Conservation (phyloP, 768 basidiomycete species). For the Tricholoma flavovirens region DNA sequence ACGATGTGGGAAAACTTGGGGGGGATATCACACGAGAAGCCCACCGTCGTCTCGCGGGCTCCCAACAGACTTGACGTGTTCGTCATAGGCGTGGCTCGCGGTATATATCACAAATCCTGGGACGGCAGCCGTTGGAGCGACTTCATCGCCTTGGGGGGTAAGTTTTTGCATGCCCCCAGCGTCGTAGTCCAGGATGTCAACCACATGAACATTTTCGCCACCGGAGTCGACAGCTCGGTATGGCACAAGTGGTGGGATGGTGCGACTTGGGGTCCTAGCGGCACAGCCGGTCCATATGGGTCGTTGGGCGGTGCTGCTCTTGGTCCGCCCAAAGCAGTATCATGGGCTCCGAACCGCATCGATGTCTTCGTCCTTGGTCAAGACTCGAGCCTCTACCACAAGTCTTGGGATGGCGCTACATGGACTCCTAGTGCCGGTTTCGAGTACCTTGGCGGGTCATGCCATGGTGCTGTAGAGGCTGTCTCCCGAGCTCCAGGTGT, state of each 20-base stretch:
- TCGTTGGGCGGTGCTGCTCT: conserved; percentile 1
- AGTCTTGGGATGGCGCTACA: too few species aligned
- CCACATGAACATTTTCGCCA: not conserved
- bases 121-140: not conserved
- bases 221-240: not conserved
- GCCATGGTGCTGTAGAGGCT: not conserved
- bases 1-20: not conserved
- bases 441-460: not conserved
- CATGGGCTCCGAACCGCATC: conserved; percentile 8
- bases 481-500: not conserved
- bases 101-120: not conserved
- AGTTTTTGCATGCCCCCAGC: not conserved
- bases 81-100: not conserved
- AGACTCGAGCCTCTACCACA: not conserved
- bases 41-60: not conserved
- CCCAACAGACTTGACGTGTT: not conserved
- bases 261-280: not conserved
- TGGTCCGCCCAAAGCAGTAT: conserved; percentile 5
- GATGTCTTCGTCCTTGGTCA: conserved; percentile 4
- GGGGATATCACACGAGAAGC: not conserved
- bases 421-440: not conserved
- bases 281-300: not conserved
- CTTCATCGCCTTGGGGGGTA: not conserved
- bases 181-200: not conserved
- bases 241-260: not conserved